Evolutionary conservation across 768 basidiomycete species (phyloP).

Genomic region (Leccinum sublutescens): DNA sequence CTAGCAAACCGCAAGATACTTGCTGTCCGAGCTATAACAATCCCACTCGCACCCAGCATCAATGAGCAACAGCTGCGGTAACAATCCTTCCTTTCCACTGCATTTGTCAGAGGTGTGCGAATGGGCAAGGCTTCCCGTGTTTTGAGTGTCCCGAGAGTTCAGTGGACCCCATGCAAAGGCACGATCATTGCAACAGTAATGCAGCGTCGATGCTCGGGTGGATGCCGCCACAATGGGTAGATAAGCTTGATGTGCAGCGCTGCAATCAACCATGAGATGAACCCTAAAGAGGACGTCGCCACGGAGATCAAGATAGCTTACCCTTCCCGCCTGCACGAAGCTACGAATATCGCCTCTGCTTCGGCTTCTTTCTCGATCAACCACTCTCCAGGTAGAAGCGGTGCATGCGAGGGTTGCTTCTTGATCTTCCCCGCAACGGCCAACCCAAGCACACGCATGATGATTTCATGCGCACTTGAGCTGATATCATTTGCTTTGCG

Average conservation of each 20-base stretch:
- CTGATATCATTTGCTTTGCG: constrained; percentile 81
- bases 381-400: constrained; percentile 76
- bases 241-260: constrained; percentile 86
- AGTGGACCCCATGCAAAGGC: constrained; percentile 86
- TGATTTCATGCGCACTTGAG: constrained; percentile 83
- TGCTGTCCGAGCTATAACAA: constrained; percentile 64
- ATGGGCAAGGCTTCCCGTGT: constrained; percentile 47
- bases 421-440: constrained; percentile 60
- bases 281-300: background rate
- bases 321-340: constrained; percentile 87
- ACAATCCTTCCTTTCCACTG: constrained; percentile 32
- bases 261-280: constrained; percentile 27
- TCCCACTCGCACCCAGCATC: constrained; percentile 94
- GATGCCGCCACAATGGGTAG: constrained; percentile 90
- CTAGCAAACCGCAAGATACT: constrained; percentile 13
- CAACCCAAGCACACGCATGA: constrained; percentile 87
- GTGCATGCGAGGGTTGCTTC: constrained; percentile 40
- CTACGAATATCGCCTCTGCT: constrained; percentile 92
- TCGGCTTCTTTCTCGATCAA: constrained; percentile 90
- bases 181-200: constrained; percentile 92
- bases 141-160: constrained; percentile 50
- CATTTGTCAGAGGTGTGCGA: constrained; percentile 23
- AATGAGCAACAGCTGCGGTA: constrained; percentile 79
- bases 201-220: constrained; percentile 82
- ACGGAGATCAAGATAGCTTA: constrained; percentile 35